A percentile compares a stretch with the other conserved stretches of the same genome.
These are phyloP conservation scores for Backusella mclennaniae DNA, from an alignment of 192 early-diverging fungal genomes.

Conservation along the genomic window DNA sequence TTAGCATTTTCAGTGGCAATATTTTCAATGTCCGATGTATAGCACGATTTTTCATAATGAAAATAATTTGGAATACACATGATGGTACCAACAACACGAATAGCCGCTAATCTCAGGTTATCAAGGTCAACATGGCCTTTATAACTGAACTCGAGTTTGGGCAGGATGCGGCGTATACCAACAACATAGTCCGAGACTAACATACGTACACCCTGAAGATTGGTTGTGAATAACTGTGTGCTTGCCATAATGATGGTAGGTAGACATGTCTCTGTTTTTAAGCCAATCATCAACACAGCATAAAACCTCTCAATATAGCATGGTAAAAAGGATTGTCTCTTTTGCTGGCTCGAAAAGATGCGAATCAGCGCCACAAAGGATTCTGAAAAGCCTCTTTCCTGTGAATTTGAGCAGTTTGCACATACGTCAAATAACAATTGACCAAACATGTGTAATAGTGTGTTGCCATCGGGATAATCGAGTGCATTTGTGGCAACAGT, in stretches of 20 bases:
- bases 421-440: constrained; percentile 72
- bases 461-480: constrained; percentile 64
- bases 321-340: constrained; percentile 48
- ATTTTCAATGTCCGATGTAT: constrained; percentile 46
- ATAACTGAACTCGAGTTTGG: constrained; percentile 39
- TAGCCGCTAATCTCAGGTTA: constrained; percentile 61
- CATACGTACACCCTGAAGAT: constrained; percentile 71
- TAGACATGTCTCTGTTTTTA: constrained; percentile 57
- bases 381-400: constrained; percentile 58
- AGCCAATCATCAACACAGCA: constrained; percentile 52
- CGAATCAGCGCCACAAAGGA: constrained; percentile 71
- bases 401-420: constrained; percentile 23
- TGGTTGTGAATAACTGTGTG: constrained; percentile 57
- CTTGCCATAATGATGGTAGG: constrained; percentile 68
- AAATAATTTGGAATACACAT: constrained; percentile 70
- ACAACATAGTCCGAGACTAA: constrained; percentile 71
- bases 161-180: constrained; percentile 61
- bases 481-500: background rate
- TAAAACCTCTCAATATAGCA: constrained; percentile 78
- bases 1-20: constrained; percentile 36
- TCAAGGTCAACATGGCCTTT: constrained; percentile 45
- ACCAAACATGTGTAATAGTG: constrained; percentile 80
- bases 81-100: constrained; percentile 59
- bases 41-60: constrained; percentile 52
- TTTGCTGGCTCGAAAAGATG: constrained; percentile 73